Conservation (phyloP, 2,329 filamentous ascomycete genomes). For the Aspergillus fumigatus region DNA sequence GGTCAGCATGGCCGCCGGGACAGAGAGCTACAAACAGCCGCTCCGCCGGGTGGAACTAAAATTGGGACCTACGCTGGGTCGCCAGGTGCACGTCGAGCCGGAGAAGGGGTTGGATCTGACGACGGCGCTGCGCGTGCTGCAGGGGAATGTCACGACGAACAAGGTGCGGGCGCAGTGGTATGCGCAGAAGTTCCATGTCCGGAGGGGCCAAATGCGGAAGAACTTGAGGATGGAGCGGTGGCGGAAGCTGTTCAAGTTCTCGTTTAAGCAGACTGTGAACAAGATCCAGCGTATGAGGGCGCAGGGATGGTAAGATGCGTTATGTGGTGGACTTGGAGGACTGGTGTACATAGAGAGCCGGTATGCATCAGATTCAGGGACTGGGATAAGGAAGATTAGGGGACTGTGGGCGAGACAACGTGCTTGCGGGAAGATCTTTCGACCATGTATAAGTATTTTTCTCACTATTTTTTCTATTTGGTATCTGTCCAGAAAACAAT, state of each 20-base stretch:
- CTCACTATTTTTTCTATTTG: slow-evolving; percentile 14
- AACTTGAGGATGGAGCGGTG: slow-evolving; percentile 35
- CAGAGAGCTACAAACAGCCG: slow-evolving; percentile 16
- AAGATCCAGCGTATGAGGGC: slow-evolving; percentile 42
- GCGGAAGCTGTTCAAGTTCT: slow-evolving; percentile 43
- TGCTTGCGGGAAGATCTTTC: not conserved
- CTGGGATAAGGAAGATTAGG: not conserved
- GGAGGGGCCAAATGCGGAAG: slow-evolving; percentile 41
- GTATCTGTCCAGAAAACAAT: slow-evolving; percentile 1
- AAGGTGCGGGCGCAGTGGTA: slow-evolving; percentile 27
- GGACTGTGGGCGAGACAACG: not conserved
- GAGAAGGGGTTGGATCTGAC: slow-evolving; percentile 29
- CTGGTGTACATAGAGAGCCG: not conserved
- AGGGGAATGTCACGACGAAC: slow-evolving; percentile 27
- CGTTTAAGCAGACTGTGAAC: slow-evolving; percentile 38
- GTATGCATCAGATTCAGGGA: not conserved
- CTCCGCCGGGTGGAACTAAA: slow-evolving; percentile 29
- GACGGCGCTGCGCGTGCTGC: slow-evolving; percentile 24
- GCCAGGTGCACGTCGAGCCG: slow-evolving; percentile 32
- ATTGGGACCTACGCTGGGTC: slow-evolving; percentile 34
- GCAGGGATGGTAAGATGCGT: slow-evolving; percentile 40
- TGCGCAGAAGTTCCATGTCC: slow-evolving; percentile 39
- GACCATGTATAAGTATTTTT: slow-evolving; percentile 11
- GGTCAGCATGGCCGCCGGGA: slow-evolving; percentile 15
- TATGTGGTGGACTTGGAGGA: not conserved